Evolutionary conservation across 352 stramenopile genomes (phyloP), one percentile per base, ranked within the genome.

Genomic region (Phytophthora agathidicida): DNA sequence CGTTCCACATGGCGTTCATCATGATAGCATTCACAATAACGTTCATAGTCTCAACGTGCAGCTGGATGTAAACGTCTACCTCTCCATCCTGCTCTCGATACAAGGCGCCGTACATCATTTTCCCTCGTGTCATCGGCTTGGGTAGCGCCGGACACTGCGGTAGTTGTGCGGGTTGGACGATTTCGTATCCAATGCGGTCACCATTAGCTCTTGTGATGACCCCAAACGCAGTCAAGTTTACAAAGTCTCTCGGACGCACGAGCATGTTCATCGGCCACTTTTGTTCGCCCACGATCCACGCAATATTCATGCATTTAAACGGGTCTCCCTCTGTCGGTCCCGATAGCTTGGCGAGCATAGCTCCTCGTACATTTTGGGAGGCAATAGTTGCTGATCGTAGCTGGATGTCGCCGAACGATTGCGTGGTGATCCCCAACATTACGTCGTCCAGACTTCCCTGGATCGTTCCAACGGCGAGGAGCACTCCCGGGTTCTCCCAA

Each of bases 221-320:
- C 27, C 79, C 79, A 11, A 60, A 73, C 33, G 71, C 35, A 44
- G 72, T 68, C 14, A 89, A 49, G 27, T 73, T 86, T 9, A 85
- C 62, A 28, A 81, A 73, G 61, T 89, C 79, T 31, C 79, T 66
- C 22, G 79, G 76, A 46, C 73, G 64, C 28, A 76, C 61, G 19
- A 87, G 43, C 35, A 62, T 58, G 14, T 38, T 59, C 5, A 72
- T 27, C 23, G 58, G 49, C 50, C 68, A 72, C 31, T 71, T 36
- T 32, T 79, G 66, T 36, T 74, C 67, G 2, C 66, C 58, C 10
- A 83, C 45, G 19, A 81, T 60, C 75, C 76, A 88, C 60, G 77
- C 74, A 32, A 88, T 45, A 7, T 60, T 68, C 17, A 86, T 35
- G 23, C 63, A 59, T 8, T 68, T 51, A 57, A 88, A 88, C 19